Evolutionary conservation across 768 basidiomycete species (phyloP).

Genomic region (Suillus ampliporus): DNA sequence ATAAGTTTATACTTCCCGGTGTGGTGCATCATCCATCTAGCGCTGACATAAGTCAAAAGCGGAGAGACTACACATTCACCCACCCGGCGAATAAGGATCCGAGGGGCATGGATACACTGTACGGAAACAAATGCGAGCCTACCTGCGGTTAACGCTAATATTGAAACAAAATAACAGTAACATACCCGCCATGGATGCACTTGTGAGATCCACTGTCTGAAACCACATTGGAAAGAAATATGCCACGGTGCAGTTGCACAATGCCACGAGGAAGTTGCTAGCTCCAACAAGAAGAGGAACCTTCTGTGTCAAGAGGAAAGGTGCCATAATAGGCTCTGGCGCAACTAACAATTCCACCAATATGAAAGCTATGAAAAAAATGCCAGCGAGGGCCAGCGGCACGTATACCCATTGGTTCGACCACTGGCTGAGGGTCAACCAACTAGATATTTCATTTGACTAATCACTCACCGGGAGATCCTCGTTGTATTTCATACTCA

Average conservation of each 20-base stretch:
- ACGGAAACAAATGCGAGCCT: conserved; percentile 60
- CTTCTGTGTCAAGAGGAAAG: conserved; percentile 63
- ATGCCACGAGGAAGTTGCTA: conserved; percentile 78
- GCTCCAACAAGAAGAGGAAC: conserved; percentile 75
- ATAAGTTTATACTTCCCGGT: conserved; percentile 58
- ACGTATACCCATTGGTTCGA: conserved; percentile 56
- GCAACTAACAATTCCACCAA: conserved; percentile 67
- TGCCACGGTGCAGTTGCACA: conserved; percentile 77
- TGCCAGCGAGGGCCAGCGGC: conserved; percentile 49
- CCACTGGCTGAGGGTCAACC: conserved; percentile 50
- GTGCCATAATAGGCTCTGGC: conserved; percentile 75
- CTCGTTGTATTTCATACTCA: conserved; percentile 74
- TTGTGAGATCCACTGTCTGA: conserved; percentile 75
- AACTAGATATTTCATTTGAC: conserved; percentile 11
- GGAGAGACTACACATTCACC: conserved; percentile 9
- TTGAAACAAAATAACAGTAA: conserved; percentile 1
- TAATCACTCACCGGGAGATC: conserved; percentile 55
- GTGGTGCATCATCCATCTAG: conserved; percentile 54
- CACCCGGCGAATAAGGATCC: conserved; percentile 60
- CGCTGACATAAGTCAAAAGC: conserved; percentile 4
- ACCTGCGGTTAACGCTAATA: conserved; percentile 7
- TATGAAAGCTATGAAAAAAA: conserved; percentile 60
- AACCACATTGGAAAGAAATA: conserved; percentile 89
- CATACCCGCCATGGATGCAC: conserved; percentile 68
- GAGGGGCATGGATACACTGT: conserved; percentile 50